A percentile compares a stretch with the other conserved stretches of the same genome.
Conservation (phyloP, 768 basidiomycete genomes). For the Pleurotus tuoliensis region DNA sequence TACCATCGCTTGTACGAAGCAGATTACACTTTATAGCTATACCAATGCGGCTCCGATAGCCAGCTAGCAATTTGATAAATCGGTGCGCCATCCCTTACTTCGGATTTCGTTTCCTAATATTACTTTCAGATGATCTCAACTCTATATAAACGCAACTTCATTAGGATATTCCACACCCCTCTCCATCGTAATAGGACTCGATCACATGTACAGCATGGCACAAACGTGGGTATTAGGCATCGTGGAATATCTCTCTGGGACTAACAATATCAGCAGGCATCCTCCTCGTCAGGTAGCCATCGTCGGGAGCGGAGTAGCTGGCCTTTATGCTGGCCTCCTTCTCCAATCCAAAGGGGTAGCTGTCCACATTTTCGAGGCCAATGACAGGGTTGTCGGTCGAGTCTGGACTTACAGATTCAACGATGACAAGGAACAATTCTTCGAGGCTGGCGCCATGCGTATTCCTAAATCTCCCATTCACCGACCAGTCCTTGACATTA, state of each 20-base stretch:
- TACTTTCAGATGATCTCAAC: no score
- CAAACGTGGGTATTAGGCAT: not conserved
- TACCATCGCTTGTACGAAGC: no score
- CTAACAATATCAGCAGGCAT: not conserved
- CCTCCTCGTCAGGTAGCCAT: not conserved
- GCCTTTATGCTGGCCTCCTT: conserved; percentile 5
- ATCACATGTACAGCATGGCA: not conserved
- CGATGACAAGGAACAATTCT: conserved; percentile 13
- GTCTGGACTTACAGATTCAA: conserved; percentile 13
- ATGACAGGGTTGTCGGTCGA: conserved; percentile 12
- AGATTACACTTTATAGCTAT: no score
- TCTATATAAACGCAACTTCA: no score
- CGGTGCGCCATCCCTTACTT: no score
- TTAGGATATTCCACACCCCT: no score
- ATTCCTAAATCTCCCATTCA: conserved; percentile 9
- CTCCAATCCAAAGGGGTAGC: conserved; percentile 2
- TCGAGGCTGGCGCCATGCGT: conserved; percentile 16
- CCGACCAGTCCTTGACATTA: conserved; percentile 4
- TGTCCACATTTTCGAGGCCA: conserved; percentile 5
- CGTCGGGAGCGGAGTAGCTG: conserved; percentile 4
- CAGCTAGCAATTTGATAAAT: no score
- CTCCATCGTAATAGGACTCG: no score
- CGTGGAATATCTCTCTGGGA: no score
- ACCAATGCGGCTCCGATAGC: no score
- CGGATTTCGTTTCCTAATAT: no score